These are phyloP conservation scores for Leishmania tropica DNA, from an alignment of 208 protist species.

Conservation along the genomic window DNA sequence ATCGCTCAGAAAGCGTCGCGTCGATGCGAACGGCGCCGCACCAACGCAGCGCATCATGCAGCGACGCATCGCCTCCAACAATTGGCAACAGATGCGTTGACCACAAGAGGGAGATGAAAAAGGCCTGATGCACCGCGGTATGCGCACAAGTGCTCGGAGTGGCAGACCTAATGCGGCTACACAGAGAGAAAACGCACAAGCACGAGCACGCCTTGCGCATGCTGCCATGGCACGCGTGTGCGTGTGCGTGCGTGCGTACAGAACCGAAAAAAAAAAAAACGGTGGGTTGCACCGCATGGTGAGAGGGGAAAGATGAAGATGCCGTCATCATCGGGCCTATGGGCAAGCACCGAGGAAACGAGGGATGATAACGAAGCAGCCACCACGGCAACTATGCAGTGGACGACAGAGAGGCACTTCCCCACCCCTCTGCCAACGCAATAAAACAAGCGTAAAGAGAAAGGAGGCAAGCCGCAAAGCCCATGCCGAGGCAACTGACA, in stretches of 20 bases:
- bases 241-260: not conserved
- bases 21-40: not conserved
- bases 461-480: not conserved
- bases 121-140: not conserved
- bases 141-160: too few relatives aligned
- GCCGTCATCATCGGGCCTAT: not conserved
- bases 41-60: not conserved
- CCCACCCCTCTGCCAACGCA: not conserved
- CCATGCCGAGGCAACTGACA: not conserved
- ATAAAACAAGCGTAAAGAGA: not conserved
- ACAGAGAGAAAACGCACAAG: not conserved
- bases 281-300: not conserved
- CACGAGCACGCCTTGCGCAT: not conserved
- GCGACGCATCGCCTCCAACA: conserved; percentile 20
- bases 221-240: not conserved
- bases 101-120: not conserved
- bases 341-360: conserved; percentile 4
- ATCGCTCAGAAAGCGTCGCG: conserved; percentile 17
- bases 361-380: conserved; percentile 8
- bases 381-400: not conserved
- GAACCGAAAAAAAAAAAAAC: not conserved
- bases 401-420: not conserved
- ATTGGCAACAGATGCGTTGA: not conserved
- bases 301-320: conserved; percentile 5
- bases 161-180: not conserved